Evolutionary conservation across 2,329 filamentous ascomycete species (phyloP), one percentile per base, ranked within the genome.

Genomic region (Stagonosporopsis chrysanthemi): DNA sequence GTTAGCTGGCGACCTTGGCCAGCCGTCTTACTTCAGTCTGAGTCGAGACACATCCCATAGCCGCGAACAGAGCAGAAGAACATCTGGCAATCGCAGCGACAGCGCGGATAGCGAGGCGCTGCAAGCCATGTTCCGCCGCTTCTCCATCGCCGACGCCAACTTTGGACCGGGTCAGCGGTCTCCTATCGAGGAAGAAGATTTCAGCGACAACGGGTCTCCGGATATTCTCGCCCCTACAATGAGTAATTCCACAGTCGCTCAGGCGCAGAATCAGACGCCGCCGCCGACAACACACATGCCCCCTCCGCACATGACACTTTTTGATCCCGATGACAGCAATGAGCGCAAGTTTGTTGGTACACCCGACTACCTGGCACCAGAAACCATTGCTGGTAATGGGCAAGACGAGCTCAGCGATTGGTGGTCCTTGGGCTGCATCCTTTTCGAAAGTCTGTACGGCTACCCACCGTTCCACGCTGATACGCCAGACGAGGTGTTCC

Each of bases 371-470:
- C 84, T 99, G 14, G 95, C 95, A 0, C 95, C 95, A 0, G 96
- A 99, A 74, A 99, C 96, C 0, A 96, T 99, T 72, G 93, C 92
- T 64, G 95, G 96, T 46, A 88, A 92, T 64, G 92, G 94, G 1
- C 95, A 99, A 76, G 95, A 99, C 71, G 94, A 98, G 76, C 95
- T 94, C 65, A 98, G 95, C 73, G 95, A 99, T 86, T 99, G 95
- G 95, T 99, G 95, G 95, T 98, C 95, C 22, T 84, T 99, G n/a
- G 95, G 95, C 0, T 99, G 96, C 75, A 98, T 99, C 67, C 81
- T 98, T 77, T 99, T 97, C 69, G 95, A 99, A 71, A 97, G 97
- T 65, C 80, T 99, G 2, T 98, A 91, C 71, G 95, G 95, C 1
- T 89, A 91, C 56, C 95, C 95, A 0, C 95, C 95, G 0, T 99